These are phyloP conservation scores for Senna tora DNA, from an alignment of 306 rosid species.

Conservation along the genomic window DNA sequence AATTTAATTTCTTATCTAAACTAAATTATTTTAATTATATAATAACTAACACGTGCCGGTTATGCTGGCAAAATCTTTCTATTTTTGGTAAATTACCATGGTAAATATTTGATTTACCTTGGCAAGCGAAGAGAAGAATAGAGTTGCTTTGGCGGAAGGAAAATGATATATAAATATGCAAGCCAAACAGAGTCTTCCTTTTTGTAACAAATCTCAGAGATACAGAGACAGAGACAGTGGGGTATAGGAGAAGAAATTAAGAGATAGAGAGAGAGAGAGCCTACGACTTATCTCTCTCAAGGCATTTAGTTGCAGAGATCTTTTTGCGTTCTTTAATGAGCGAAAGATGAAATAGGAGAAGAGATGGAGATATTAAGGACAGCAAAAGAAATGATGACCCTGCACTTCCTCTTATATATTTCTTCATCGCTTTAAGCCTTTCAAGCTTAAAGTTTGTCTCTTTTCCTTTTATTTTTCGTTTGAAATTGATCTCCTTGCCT, in stretches of 20 bases:
- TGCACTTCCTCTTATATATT: neutral
- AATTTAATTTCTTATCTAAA: no score
- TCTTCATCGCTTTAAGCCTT: slow-evolving; percentile 20
- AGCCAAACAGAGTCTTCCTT: neutral
- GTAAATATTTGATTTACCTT: neutral
- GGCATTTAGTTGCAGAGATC: slow-evolving; percentile 36
- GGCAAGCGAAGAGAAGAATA: neutral
- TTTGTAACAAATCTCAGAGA: slow-evolving; percentile 19
- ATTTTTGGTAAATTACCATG: neutral
- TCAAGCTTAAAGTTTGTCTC: slow-evolving; percentile 39
- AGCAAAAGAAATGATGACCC: neutral
- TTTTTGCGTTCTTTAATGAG: slow-evolving; percentile 29
- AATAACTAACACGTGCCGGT: slow-evolving; percentile 46
- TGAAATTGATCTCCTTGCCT: no score
- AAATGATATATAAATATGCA: slow-evolving; percentile 44
- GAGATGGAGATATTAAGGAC: neutral
- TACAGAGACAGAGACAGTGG: neutral
- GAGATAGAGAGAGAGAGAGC: neutral
- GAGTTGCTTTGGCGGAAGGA: neutral
- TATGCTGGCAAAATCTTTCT: slow-evolving; percentile 16
- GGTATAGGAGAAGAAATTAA: slow-evolving; percentile 6
- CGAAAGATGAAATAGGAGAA: neutral
- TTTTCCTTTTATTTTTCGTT: slow-evolving; percentile 25
- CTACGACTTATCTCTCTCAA: neutral
- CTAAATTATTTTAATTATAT: neutral